A percentile compares a stretch with the other conserved stretches of the same genome.
These are phyloP conservation scores for Microthyrium microscopicum DNA, from an alignment of 2,329 filamentous ascomycete genomes.

Conservation along the genomic window DNA sequence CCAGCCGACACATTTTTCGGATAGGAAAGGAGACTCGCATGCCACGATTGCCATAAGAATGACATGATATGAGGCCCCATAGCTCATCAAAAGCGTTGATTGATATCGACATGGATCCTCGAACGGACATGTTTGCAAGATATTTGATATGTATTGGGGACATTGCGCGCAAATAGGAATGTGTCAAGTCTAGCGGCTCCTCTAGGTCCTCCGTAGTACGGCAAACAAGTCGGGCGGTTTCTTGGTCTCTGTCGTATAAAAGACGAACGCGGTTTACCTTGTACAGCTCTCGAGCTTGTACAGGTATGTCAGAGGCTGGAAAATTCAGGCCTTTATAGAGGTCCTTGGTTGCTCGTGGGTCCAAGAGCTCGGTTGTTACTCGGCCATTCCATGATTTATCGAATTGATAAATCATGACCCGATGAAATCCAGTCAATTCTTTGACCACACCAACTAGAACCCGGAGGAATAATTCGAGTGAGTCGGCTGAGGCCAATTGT, in stretches of 20 bases:
- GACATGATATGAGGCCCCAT: slow-evolving; percentile 79
- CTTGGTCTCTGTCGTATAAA: slow-evolving; percentile 67
- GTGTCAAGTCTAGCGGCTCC: slow-evolving; percentile 62
- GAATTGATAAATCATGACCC: slow-evolving; percentile 88
- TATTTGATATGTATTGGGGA: slow-evolving; percentile 84
- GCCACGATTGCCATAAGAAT: slow-evolving; percentile 58
- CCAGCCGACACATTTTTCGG: slow-evolving; percentile 75
- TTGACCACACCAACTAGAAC: slow-evolving; percentile 74
- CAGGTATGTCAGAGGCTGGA: slow-evolving; percentile 72
- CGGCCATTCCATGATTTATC: slow-evolving; percentile 68
- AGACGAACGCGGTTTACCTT: slow-evolving; percentile 79
- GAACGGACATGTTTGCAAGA: slow-evolving; percentile 71
- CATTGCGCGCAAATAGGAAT: slow-evolving; percentile 74
- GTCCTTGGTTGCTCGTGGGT: slow-evolving; percentile 63
- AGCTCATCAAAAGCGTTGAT: slow-evolving; percentile 73
- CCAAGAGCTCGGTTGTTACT: slow-evolving; percentile 74
- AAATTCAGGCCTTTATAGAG: slow-evolving; percentile 80
- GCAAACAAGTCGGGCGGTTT: slow-evolving; percentile 69
- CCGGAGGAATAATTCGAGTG: slow-evolving; percentile 58
- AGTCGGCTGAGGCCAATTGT: slow-evolving; percentile 57
- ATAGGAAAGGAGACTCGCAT: slow-evolving; percentile 91
- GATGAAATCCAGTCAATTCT: slow-evolving; percentile 78
- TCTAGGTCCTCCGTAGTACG: slow-evolving; percentile 58
- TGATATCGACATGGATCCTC: slow-evolving; percentile 90
- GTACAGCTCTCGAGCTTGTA: slow-evolving; percentile 75